Evolutionary conservation across 2,329 filamentous ascomycete genomes (phyloP), one percentile per base, ranked within the genome.

Genomic region (Aspergillus fischeri): DNA sequence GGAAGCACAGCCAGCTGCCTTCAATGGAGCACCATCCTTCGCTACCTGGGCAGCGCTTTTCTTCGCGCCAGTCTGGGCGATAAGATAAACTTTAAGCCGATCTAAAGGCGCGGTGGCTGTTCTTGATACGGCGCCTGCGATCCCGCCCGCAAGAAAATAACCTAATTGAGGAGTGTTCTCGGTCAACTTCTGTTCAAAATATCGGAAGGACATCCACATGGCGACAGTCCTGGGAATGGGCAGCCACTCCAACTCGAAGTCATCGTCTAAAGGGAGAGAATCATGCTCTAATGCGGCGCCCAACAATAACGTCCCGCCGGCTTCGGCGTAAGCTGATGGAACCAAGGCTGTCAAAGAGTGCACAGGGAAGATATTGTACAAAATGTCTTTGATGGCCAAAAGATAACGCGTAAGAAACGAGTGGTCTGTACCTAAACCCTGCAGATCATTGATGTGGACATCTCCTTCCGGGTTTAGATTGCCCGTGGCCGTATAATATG

Each of bases 71-170:
- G 91, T 96, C 75, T 95, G 93, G 53, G 96, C 93, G 68, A 99
- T 94, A 53, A 99, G 85, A 74, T 96, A 97, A 63, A 99, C 94
- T 79, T 97, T 97, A 58, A 99, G 81, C 67, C 94, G 91, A 78
- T 99, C 94, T 75, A 99, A 87, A 59, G 94, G 94, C 59, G 94
- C 94, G 65, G 94, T 99, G 62, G 91, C 89, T 71, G 94, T 97
- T 72, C 94, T 88, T 72, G 93, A 97, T 68, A 97, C 88, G 74
- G 92, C 93, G 73, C 94, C 94, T 73, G 93, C 92, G 73, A 96
- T 82, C 75, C 92, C 94, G 81, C 94, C 94, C 74, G 94, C 94
- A 78, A 96, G 78, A 77, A 97, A 99, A 79, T 97, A 99, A 83
- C 94, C 94, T 96, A 76, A 65, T 73, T 77, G 70, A 66, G 75